Evolutionary conservation across 441 rosid species (phyloP).

Genomic region (Erysimum cheiri): DNA sequence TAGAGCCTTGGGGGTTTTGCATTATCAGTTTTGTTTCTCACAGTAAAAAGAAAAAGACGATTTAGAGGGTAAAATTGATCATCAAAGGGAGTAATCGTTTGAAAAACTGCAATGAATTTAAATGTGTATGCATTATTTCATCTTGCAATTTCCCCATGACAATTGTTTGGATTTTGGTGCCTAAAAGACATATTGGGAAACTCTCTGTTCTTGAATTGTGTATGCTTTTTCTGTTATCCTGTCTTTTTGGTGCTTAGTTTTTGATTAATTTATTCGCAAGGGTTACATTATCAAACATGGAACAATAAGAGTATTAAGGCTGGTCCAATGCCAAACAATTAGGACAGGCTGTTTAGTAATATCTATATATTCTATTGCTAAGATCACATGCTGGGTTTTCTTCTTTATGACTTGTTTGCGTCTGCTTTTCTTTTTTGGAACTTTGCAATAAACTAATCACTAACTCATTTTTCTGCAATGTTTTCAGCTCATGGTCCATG

Average conservation of each 20-base stretch:
- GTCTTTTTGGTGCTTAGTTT: conserved; percentile 5
- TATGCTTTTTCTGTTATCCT: not conserved
- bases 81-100: not conserved
- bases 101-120: not conserved
- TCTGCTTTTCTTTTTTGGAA: conserved; percentile 35
- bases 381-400: conserved; percentile 68
- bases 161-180: not conserved
- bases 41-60: not conserved
- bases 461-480: conserved; percentile 46
- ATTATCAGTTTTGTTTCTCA: not conserved
- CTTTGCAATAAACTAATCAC: conserved; percentile 43
- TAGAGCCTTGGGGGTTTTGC: not conserved
- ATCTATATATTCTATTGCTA: conserved; percentile 48
- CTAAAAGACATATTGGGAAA: not conserved
- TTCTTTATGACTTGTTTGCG: conserved; percentile 41
- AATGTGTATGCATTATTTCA: conserved; percentile 4
- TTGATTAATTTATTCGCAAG: conserved; percentile 20
- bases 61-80: not conserved
- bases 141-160: conserved; percentile 13
- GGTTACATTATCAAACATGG: conserved; percentile 21
- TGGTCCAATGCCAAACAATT: conserved; percentile 45
- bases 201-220: conserved; percentile 31
- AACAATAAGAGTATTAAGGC: not conserved
- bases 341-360: conserved; percentile 14
- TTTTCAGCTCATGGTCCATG: conserved; percentile 57